phyloP scores from a whole-genome alignment of 805 yeast species.

The Candida sithepensis region DNA sequence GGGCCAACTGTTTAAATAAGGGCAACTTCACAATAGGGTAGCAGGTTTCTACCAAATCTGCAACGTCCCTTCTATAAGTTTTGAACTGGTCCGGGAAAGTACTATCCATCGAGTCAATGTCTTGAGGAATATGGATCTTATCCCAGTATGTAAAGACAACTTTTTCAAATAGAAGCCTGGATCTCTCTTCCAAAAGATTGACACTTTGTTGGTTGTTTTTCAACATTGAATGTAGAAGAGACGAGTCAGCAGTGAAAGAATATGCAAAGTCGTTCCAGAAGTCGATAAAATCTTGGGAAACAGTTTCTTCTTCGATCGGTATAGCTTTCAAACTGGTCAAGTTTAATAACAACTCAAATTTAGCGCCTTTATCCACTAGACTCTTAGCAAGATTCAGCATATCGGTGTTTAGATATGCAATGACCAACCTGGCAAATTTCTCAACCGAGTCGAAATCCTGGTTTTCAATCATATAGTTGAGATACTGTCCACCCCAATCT shows the following conservation, averaged over 20 bases:
- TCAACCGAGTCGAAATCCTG: conserved; percentile 37
- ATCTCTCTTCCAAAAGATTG: conserved; percentile 29
- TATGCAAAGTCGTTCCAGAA: conserved; percentile 73
- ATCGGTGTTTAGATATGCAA: conserved; percentile 46
- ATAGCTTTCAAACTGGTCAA: conserved; percentile 54
- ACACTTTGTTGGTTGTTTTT: conserved; percentile 31
- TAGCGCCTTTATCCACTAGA: conserved; percentile 34
- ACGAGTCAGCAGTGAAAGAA: conserved; percentile 47
- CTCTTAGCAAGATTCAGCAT: conserved; percentile 38
- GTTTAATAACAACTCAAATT: conserved; percentile 46
- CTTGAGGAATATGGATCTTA: conserved; percentile 50
- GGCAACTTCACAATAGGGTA: conserved; percentile 61
- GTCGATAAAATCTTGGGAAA: conserved; percentile 52
- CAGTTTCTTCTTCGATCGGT: conserved; percentile 57
- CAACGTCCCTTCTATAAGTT: conserved; percentile 67
- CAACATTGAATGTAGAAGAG: conserved; percentile 30
- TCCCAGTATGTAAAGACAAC: conserved; percentile 65
- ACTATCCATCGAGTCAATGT: conserved; percentile 30
- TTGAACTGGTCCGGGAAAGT: conserved; percentile 52
- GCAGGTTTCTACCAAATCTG: conserved; percentile 70
- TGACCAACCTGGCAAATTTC: conserved; percentile 42
- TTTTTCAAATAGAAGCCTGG: conserved; percentile 40
- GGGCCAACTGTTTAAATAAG: conserved; percentile 43
- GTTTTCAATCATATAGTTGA: conserved; percentile 28
- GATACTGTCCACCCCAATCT: conserved; percentile 42